Evolutionary conservation across 768 basidiomycete genomes (phyloP).

Genomic region (Cyathus striatus): DNA sequence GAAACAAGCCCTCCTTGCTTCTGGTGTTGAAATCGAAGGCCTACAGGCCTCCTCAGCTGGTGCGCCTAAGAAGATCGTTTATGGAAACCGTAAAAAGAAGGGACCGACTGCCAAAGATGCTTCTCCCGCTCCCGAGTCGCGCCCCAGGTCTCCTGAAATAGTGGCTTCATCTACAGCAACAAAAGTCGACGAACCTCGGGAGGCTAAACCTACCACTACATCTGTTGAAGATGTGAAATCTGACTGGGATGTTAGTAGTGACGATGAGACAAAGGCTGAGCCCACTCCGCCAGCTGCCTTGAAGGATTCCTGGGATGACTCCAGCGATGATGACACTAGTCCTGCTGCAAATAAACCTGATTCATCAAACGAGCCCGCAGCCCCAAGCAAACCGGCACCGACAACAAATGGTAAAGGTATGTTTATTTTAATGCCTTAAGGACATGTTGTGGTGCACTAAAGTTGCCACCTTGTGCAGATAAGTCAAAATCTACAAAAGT

Average conservation of each 20-base stretch:
- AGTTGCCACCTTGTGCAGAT: too few relatives aligned
- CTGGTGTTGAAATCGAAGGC: conserved; percentile 88
- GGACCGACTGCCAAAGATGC: conserved; percentile 44
- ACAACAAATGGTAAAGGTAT: not conserved
- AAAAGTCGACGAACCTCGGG: conserved; percentile 8
- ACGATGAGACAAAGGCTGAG: conserved; percentile 37
- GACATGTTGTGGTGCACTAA: too few relatives aligned
- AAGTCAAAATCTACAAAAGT: conserved; percentile 10
- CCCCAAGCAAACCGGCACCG: conserved; percentile 5
- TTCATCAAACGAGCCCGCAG: too few relatives aligned
- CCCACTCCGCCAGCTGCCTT: conserved; percentile 19
- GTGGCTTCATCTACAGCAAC: conserved; percentile 17
- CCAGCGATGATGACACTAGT: conserved; percentile 38
- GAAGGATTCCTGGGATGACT: conserved; percentile 48
- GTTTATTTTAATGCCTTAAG: not conserved
- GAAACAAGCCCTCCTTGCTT: conserved; percentile 84
- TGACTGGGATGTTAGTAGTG: conserved; percentile 70
- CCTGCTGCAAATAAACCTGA: conserved; percentile 7
- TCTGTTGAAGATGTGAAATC: conserved; percentile 23
- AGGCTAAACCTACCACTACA: conserved; percentile 17
- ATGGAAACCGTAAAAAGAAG: conserved; percentile 82
- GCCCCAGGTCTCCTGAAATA: conserved; percentile 45
- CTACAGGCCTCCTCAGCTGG: conserved; percentile 54
- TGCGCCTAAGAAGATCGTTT: conserved; percentile 69
- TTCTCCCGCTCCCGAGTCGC: conserved; percentile 50